Conservation (phyloP, 2,329 filamentous ascomycete species). For the Gyromitra esculenta region DNA sequence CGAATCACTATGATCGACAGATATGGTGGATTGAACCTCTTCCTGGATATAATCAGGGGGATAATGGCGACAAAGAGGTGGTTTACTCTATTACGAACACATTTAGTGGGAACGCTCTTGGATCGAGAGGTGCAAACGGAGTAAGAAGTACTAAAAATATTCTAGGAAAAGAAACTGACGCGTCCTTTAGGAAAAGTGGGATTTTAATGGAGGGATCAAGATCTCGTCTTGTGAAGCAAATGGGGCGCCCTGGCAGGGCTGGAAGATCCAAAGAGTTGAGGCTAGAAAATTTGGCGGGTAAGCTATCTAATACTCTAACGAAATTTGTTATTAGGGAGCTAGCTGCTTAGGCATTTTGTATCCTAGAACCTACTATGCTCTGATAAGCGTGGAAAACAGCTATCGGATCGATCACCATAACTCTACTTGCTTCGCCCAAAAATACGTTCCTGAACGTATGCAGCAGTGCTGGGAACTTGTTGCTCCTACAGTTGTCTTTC, state of each 20-base stretch:
- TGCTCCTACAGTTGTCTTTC: conserved; percentile 9
- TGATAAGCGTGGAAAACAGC: neutral
- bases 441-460: neutral
- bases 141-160: neutral
- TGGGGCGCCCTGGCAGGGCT: neutral
- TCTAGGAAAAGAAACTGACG: neutral
- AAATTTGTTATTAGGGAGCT: neutral
- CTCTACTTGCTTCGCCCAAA: neutral
- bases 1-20: neutral
- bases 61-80: neutral
- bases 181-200: neutral
- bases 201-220: no score
- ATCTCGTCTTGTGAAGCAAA: neutral
- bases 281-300: neutral
- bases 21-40: conserved; percentile 21
- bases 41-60: neutral
- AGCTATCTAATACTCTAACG: neutral
- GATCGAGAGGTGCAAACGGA: neutral
- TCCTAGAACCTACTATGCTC: conserved; percentile 9
- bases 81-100: conserved; percentile 5
- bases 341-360: neutral
- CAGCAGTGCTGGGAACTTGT: conserved; percentile 7
- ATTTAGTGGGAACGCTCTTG: conserved; percentile 2
- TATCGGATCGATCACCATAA: neutral
- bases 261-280: neutral